These are phyloP conservation scores for Pyrus pyrifolia DNA, from an alignment of 306 rosid species.

Conservation along the genomic window DNA sequence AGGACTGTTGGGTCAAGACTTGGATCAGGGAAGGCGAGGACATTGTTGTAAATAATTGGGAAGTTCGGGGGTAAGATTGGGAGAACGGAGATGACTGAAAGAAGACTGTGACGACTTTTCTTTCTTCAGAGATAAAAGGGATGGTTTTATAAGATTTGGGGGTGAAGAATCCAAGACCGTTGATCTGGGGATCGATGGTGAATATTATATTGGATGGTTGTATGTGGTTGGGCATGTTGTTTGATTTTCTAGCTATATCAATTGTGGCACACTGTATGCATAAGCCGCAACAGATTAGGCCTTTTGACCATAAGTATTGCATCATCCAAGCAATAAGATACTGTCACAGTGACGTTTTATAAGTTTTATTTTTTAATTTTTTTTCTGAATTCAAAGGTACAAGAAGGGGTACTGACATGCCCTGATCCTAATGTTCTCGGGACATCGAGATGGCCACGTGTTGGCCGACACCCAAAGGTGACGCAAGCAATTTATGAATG, in stretches of 20 bases:
- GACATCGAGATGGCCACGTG: too few relatives aligned
- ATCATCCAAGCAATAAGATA: fast-evolving
- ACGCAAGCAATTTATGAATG: too few relatives aligned
- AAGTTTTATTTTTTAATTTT: too few relatives aligned
- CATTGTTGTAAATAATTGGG: conserved; percentile 2
- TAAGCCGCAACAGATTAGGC: background rate
- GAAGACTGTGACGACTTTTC: background rate
- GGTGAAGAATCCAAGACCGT: background rate
- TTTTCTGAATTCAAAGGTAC: too few relatives aligned
- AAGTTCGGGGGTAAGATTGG: background rate
- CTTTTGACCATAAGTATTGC: background rate
- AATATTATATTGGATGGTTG: background rate
- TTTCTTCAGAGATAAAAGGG: background rate
- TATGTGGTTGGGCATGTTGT: background rate
- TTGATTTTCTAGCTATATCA: background rate
- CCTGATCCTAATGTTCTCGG: too few relatives aligned
- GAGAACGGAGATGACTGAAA: background rate
- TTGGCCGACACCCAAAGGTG: too few relatives aligned
- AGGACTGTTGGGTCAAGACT: background rate
- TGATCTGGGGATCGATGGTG: background rate
- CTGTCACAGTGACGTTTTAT: fast-evolving
- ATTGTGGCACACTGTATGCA: too few relatives aligned
- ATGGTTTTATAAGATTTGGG: background rate
- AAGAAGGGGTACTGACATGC: too few relatives aligned
- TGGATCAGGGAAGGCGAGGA: background rate